phyloP scores from a whole-genome alignment of 306 rosid species.

The Quillaja saponaria region DNA sequence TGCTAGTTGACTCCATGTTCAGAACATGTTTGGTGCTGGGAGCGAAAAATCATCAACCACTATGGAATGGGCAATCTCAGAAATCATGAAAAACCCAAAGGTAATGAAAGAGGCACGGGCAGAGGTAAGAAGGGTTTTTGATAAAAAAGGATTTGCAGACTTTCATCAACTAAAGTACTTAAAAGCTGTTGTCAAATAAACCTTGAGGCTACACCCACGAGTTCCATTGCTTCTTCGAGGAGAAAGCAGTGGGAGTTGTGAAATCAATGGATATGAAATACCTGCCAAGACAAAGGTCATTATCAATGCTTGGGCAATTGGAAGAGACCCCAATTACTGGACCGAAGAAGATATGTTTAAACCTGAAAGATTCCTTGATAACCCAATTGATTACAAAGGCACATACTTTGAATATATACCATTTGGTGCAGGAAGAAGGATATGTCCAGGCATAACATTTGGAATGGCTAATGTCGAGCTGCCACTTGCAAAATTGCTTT shows the following conservation, averaged over 20 bases:
- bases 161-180: slow-evolving; percentile 29
- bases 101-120: slow-evolving; percentile 41
- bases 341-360: slow-evolving; percentile 30
- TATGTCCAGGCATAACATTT: slow-evolving; percentile 35
- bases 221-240: slow-evolving; percentile 30
- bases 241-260: slow-evolving; percentile 17
- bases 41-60: slow-evolving; percentile 34
- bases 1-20: neutral
- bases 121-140: slow-evolving; percentile 36
- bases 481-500: slow-evolving; percentile 29
- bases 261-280: slow-evolving; percentile 28
- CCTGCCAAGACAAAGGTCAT: slow-evolving; percentile 6
- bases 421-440: slow-evolving; percentile 40
- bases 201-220: slow-evolving; percentile 36
- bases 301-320: slow-evolving; percentile 33
- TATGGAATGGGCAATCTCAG: slow-evolving; percentile 45
- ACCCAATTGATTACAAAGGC: slow-evolving; percentile 25
- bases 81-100: slow-evolving; percentile 40
- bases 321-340: slow-evolving; percentile 40
- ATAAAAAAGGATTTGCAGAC: neutral
- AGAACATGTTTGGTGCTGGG: slow-evolving; percentile 42
- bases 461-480: slow-evolving; percentile 28
- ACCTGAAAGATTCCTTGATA: slow-evolving; percentile 36
- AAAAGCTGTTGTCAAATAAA: slow-evolving; percentile 33
- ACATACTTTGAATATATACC: slow-evolving; percentile 29